These are phyloP conservation scores for Candida anutae DNA, from an alignment of 1,139 yeast genomes.

Conservation along the genomic window DNA sequence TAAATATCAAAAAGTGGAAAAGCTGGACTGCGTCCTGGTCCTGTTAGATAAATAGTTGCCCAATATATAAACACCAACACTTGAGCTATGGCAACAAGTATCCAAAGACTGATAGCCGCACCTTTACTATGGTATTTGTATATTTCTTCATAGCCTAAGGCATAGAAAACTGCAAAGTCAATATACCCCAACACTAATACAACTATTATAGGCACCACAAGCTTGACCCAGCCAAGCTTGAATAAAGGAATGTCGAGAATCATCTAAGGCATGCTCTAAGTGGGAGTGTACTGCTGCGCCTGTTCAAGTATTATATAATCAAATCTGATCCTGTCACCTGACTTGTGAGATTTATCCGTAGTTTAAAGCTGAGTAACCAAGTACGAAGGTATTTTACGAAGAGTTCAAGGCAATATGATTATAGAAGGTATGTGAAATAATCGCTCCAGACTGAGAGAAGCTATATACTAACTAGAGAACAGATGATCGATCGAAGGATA, in stretches of 20 bases:
- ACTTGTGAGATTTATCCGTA: too few species aligned
- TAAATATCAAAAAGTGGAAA: slow-evolving; percentile 22
- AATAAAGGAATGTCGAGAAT: slow-evolving; percentile 7
- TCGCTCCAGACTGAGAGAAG: background rate
- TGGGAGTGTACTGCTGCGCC: too few species aligned
- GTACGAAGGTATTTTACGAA: too few species aligned
- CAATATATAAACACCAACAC: slow-evolving; percentile 22
- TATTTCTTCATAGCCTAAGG: slow-evolving; percentile 30
- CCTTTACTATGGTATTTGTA: slow-evolving; percentile 23
- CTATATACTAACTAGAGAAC: background rate
- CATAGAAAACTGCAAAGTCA: slow-evolving; percentile 25
- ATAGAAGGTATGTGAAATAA: slow-evolving; percentile 6
- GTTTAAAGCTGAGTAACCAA: too few species aligned
- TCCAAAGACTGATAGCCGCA: slow-evolving; percentile 31
- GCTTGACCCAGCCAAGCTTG: slow-evolving; percentile 7
- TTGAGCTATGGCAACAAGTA: slow-evolving; percentile 20
- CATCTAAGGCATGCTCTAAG: slow-evolving; percentile 5
- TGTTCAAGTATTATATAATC: too few species aligned
- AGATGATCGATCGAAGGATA: slow-evolving; percentile 51
- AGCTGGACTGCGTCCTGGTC: slow-evolving; percentile 28
- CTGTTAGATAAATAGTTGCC: slow-evolving; percentile 17
- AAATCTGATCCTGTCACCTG: too few species aligned
- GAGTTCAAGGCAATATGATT: slow-evolving; percentile 1
- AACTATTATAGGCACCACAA: slow-evolving; percentile 16
- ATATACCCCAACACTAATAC: slow-evolving; percentile 21